Percentiles rank a stretch among this genome's conserved stretches.
These are phyloP conservation scores for Scedosporium aurantiacum DNA, from an alignment of 2,329 filamentous ascomycete genomes.

Conservation along the genomic window DNA sequence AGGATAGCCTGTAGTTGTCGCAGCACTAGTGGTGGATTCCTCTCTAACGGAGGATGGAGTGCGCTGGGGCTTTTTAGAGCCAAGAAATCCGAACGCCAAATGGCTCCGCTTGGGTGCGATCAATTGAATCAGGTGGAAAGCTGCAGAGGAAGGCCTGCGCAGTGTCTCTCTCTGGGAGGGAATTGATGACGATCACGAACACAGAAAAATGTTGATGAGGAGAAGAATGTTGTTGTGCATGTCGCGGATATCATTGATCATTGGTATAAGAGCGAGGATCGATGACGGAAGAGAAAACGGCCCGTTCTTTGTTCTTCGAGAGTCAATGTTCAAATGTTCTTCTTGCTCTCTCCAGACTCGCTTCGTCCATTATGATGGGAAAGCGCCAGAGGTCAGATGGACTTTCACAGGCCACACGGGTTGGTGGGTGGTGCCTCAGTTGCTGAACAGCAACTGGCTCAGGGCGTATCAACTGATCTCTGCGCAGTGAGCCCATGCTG, in stretches of 20 bases:
- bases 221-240: neutral
- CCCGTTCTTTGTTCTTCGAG: neutral
- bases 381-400: no score
- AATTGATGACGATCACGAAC: neutral
- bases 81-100: neutral
- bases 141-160: neutral
- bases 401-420: no score
- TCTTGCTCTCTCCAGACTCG: no score
- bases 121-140: neutral
- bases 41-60: neutral
- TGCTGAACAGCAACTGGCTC: no score
- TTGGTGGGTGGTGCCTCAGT: no score
- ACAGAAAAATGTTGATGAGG: neutral
- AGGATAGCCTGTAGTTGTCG: neutral
- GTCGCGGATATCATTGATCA: neutral
- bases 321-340: neutral
- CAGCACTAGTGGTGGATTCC: neutral
- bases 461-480: no score
- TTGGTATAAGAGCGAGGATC: neutral
- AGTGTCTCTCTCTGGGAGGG: neutral
- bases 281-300: neutral
- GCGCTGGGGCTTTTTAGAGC: neutral
- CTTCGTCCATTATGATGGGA: no score
- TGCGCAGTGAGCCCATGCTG: no score
- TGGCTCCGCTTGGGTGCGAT: neutral